Conservation (phyloP, 1,139 yeast species). For the Nakaseomyces nivariensis region DNA sequence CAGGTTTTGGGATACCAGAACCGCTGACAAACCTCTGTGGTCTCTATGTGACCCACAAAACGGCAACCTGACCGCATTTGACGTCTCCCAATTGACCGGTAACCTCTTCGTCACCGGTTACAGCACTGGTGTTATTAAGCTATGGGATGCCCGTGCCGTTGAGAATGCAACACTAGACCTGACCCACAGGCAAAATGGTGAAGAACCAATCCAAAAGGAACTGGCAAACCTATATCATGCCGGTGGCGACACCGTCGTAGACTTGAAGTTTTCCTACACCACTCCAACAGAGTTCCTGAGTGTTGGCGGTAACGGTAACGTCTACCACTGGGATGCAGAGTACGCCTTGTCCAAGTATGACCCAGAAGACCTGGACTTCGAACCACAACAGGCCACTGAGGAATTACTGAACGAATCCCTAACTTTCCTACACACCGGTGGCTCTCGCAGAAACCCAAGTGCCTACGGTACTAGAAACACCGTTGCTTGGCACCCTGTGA, state of each 20-base stretch:
- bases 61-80: constrained; percentile 23
- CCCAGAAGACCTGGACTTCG: constrained; percentile 18
- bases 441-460: constrained; percentile 22
- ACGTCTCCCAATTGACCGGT: constrained; percentile 21
- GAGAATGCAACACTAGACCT: constrained; percentile 19
- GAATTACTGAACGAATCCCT: constrained; percentile 24
- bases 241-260: constrained; percentile 27
- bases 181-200: constrained; percentile 21
- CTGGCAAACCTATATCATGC: constrained; percentile 22
- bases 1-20: constrained; percentile 28
- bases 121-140: constrained; percentile 25
- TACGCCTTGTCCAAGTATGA: constrained; percentile 19
- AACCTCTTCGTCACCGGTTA: constrained; percentile 27
- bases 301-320: constrained; percentile 27
- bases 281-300: constrained; percentile 25
- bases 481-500: constrained; percentile 21
- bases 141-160: constrained; percentile 29
- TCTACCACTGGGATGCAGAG: constrained; percentile 29
- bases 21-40: constrained; percentile 21
- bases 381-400: constrained; percentile 9
- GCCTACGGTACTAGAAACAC: constrained; percentile 19
- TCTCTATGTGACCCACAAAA: constrained; percentile 20
- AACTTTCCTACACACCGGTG: constrained; percentile 25
- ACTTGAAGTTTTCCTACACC: constrained; percentile 23
- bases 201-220: constrained; percentile 24